Evolutionary conservation across 768 basidiomycete genomes (phyloP), one percentile per base, ranked within the genome.

Genomic region (Termitomyces sp.): DNA sequence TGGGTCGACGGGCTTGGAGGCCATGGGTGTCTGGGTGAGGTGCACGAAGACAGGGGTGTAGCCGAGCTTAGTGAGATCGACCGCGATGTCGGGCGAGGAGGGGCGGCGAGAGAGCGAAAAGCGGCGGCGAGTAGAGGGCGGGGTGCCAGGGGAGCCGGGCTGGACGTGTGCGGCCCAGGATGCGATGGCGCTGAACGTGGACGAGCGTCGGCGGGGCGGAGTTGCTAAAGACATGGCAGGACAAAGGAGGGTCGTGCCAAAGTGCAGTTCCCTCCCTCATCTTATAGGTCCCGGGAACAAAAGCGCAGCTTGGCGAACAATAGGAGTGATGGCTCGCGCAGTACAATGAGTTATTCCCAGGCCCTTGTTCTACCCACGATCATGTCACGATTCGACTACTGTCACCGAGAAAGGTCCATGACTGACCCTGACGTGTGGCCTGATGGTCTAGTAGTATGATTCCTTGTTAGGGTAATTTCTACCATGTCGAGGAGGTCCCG

Each of bases 31-130:
- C 37, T 75, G 76, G 2, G 82, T 80, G 59, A 86, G 69, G 44
- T 80, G 80, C 16, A 88, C 72, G 67, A 90, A 86, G 42, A 87
- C 75, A 32, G 82, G 83, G 14, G 85, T 82, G 69, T 90, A 89
- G 1, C 86, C 86, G 16, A 86, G 74, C 7, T 78, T 63, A 7
- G 82, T 80, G 34, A 89, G 78, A 67, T 88, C 81, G 16, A 80
- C 66, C 44, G 69, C 70, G 63, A 77, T 46, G 43, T 9, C 49
- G 32, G 42, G 65, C 42, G 63, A 64, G 18, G 61, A 66, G 9
- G 41, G 41, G 4, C 41, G 41, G 36, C 16, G 24, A 61, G 29
- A 3, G n/a, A n/a, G n/a, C n/a, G n/a, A n/a, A n/a, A n/a, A n/a
- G n/a, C n/a, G n/a, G 43, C 71, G 70, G 20, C 74, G 74, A 5